These are phyloP conservation scores for Nitzschia inconspicua DNA, from an alignment of 108 stramenopile genomes.

Conservation along the genomic window DNA sequence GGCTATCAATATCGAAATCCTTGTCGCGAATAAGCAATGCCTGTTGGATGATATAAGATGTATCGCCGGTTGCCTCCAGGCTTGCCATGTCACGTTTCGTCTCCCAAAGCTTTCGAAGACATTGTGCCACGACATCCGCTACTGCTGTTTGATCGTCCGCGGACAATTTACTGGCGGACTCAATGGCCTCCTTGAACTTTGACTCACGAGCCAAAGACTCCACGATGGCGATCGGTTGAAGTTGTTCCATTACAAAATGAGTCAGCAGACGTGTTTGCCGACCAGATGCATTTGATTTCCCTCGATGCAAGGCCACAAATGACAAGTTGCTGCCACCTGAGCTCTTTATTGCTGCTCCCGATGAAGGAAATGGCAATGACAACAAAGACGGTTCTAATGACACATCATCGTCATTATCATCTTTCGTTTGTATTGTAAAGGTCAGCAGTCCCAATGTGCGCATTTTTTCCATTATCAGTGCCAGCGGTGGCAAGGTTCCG, in stretches of 20 bases:
- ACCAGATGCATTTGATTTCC: background rate
- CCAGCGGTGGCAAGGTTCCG: conserved; percentile 1
- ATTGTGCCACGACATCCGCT: conserved; percentile 66
- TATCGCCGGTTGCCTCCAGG: conserved; percentile 77
- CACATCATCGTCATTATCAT: background rate
- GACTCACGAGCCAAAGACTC: conserved; percentile 15
- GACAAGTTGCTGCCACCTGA: conserved; percentile 9
- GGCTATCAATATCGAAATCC: background rate
- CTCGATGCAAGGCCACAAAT: conserved; percentile 2
- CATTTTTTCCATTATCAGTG: conserved; percentile 5
- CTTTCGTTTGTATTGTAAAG: background rate
- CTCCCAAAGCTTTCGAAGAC: conserved; percentile 86
- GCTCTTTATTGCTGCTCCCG: conserved; percentile 16
- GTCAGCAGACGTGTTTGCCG: background rate
- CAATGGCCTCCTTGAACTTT: conserved; percentile 19
- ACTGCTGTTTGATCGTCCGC: conserved; percentile 19
- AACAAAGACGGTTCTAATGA: conserved; percentile 2
- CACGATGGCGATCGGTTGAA: conserved; percentile 23
- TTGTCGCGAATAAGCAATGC: conserved; percentile 6
- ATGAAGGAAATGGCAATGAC: conserved; percentile 17
- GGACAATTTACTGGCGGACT: conserved; percentile 17
- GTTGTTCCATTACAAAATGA: conserved; percentile 21
- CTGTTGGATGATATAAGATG: conserved; percentile 72
- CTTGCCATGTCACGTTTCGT: conserved; percentile 34
- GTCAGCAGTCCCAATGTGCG: conserved; percentile 3